A percentile compares a stretch with the other conserved stretches of the same genome.
Conservation (phyloP, 2,329 filamentous ascomycete species). For the Scortechinia acanthostroma region DNA sequence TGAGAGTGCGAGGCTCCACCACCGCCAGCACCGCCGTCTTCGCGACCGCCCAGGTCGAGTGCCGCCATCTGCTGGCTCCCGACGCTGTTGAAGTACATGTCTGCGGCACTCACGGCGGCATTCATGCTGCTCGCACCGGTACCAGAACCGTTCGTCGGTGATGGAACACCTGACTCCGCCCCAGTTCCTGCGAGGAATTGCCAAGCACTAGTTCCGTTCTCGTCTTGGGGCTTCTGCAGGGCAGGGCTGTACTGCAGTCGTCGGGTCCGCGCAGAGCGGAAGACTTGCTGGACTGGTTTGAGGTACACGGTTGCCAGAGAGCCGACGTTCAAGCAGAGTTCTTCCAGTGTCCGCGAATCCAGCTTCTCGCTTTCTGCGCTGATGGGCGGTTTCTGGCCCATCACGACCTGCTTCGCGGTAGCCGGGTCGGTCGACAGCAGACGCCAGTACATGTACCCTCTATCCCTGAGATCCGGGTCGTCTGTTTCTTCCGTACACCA, state of each 20-base stretch:
- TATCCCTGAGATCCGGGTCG: slow-evolving; percentile 89
- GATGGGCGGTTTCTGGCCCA: slow-evolving; percentile 95
- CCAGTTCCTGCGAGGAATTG: slow-evolving; percentile 34
- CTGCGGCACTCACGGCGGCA: background rate
- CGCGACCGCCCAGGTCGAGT: slow-evolving; percentile 14
- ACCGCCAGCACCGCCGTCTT: slow-evolving; percentile 55
- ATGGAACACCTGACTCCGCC: slow-evolving; percentile 51
- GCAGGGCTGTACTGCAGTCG: slow-evolving; percentile 77
- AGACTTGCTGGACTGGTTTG: slow-evolving; percentile 95
- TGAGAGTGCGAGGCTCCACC: slow-evolving; percentile 43
- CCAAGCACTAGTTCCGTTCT: slow-evolving; percentile 47
- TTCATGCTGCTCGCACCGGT: slow-evolving; percentile 62
- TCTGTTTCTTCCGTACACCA: slow-evolving; percentile 99
- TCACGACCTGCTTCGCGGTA: slow-evolving; percentile 79
- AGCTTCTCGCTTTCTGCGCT: slow-evolving; percentile 93
- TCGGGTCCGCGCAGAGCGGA: slow-evolving; percentile 77
- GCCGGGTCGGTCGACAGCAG: slow-evolving; percentile 86
- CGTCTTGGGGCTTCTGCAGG: slow-evolving; percentile 60
- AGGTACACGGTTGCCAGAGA: slow-evolving; percentile 95
- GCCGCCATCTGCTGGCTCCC: background rate
- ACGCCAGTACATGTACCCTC: slow-evolving; percentile 99
- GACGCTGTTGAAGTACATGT: background rate
- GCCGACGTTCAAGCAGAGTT: slow-evolving; percentile 94
- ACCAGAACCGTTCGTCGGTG: slow-evolving; percentile 78
- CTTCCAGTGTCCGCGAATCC: slow-evolving; percentile 83